phyloP scores from a whole-genome alignment of 2,329 filamentous ascomycete genomes.

The Calonectria pseudoturangicola region DNA sequence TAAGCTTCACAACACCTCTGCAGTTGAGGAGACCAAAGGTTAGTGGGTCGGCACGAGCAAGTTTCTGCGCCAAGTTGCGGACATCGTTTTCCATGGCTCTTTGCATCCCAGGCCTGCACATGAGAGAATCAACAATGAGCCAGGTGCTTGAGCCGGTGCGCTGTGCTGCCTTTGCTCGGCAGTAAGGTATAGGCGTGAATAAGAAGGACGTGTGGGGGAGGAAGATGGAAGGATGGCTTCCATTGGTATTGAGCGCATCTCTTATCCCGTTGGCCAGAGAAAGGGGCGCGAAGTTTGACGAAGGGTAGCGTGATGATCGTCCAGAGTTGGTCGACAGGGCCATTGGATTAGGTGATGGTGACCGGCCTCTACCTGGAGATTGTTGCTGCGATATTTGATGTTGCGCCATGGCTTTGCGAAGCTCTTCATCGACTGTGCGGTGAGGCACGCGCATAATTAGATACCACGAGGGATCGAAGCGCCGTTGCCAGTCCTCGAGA shows the following conservation, averaged over 20 bases:
- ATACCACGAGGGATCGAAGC: slow-evolving; percentile 36
- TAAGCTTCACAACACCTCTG: slow-evolving; percentile 23
- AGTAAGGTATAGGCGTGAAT: slow-evolving; percentile 31
- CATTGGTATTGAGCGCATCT: slow-evolving; percentile 22
- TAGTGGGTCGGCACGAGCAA: slow-evolving; percentile 21
- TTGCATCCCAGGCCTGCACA: slow-evolving; percentile 14
- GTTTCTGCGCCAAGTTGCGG: slow-evolving; percentile 31
- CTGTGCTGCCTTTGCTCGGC: slow-evolving; percentile 24
- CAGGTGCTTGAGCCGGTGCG: slow-evolving; percentile 24
- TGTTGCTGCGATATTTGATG: slow-evolving; percentile 1
- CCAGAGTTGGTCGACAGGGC: background rate
- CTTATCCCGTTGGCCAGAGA: slow-evolving; percentile 28
- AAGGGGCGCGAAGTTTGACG: slow-evolving; percentile 4
- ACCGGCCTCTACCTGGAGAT: background rate
- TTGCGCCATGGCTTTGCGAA: background rate
- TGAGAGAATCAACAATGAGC: slow-evolving; percentile 31
- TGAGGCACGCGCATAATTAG: slow-evolving; percentile 34
- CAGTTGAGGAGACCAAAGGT: slow-evolving; percentile 34
- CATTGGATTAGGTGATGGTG: slow-evolving; percentile 11
- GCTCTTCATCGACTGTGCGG: slow-evolving; percentile 21
- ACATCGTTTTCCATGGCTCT: slow-evolving; percentile 31
- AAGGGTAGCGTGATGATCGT: background rate
- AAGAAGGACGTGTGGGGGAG: slow-evolving; percentile 19
- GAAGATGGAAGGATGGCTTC: slow-evolving; percentile 24
- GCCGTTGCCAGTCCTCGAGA: slow-evolving; percentile 31